phyloP scores from a whole-genome alignment of 176 grass and related monocot genomes.

The Cenchrus purpureus region DNA sequence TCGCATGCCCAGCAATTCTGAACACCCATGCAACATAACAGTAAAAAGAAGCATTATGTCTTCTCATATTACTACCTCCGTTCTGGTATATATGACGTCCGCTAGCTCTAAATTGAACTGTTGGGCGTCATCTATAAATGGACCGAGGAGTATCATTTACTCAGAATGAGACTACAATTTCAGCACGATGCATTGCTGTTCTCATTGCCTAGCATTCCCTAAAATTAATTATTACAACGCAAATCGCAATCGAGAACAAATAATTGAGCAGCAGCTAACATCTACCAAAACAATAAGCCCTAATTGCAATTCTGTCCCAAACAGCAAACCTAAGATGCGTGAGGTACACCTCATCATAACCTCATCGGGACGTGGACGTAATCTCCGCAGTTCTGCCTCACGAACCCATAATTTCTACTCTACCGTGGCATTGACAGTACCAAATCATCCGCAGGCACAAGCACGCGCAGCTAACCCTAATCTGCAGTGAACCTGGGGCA shows the following conservation, averaged over 20 bases:
- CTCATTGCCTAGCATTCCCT: not conserved
- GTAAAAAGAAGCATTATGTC: not conserved
- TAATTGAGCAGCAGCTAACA: not conserved
- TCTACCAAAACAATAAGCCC: not conserved
- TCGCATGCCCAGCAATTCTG: too few species aligned
- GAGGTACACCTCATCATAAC: not conserved
- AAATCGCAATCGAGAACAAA: not conserved
- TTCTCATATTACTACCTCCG: not conserved
- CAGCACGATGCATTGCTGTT: not conserved
- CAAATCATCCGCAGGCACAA: not conserved
- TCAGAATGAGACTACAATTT: not conserved
- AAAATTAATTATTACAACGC: not conserved
- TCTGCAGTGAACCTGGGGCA: not conserved
- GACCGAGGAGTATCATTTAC: not conserved
- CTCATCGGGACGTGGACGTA: not conserved
- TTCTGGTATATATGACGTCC: too few species aligned
- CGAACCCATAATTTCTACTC: not conserved
- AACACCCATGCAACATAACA: too few species aligned
- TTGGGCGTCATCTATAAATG: too few species aligned
- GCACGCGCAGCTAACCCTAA: conserved; percentile 42
- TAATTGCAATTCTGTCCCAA: not conserved
- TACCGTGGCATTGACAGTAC: not conserved
- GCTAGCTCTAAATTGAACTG: too few species aligned
- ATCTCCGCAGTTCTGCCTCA: not conserved
- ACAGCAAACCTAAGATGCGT: not conserved